phyloP scores from a whole-genome alignment of 805 yeast species.

The Clavispora phyllophila region DNA sequence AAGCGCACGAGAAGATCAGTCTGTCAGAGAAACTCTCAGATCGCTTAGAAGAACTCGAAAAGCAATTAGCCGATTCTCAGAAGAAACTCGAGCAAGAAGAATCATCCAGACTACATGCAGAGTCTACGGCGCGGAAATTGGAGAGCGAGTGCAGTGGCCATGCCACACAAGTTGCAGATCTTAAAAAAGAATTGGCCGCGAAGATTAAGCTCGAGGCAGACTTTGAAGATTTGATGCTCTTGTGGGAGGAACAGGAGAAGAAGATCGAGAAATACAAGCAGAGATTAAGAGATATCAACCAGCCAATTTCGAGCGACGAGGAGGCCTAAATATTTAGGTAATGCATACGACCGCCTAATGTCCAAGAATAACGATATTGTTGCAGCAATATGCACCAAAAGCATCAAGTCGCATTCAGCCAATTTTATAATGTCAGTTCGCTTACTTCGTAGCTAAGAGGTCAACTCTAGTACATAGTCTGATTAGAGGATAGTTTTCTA shows the following conservation, averaged over 20 bases:
- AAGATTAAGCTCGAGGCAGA: constrained; percentile 5
- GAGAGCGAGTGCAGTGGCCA: constrained; percentile 1
- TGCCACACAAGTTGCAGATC: constrained; percentile 2
- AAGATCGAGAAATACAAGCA: constrained; percentile 53
- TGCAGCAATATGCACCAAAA: too few relatives aligned
- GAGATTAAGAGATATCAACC: constrained; percentile 48
- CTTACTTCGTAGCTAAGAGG: too few relatives aligned
- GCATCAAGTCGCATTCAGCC: too few relatives aligned
- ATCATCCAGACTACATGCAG: neutral
- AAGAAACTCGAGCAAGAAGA: neutral
- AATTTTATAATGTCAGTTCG: too few relatives aligned
- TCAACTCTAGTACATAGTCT: too few relatives aligned
- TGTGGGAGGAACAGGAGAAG: constrained; percentile 75
- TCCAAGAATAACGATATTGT: neutral
- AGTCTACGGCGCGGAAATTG: neutral
- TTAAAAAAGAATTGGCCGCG: constrained; percentile 1
- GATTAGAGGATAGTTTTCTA: too few relatives aligned
- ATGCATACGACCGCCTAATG: neutral
- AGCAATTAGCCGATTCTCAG: neutral
- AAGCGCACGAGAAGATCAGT: constrained; percentile 1
- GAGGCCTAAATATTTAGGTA: constrained; percentile 37
- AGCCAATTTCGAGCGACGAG: constrained; percentile 65
- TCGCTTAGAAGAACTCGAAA: neutral
- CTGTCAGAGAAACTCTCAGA: neutral
- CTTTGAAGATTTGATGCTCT: constrained; percentile 55